Conservation (phyloP, 1,284 basidiomycete species). For the Cryptococcus sp. region DNA sequence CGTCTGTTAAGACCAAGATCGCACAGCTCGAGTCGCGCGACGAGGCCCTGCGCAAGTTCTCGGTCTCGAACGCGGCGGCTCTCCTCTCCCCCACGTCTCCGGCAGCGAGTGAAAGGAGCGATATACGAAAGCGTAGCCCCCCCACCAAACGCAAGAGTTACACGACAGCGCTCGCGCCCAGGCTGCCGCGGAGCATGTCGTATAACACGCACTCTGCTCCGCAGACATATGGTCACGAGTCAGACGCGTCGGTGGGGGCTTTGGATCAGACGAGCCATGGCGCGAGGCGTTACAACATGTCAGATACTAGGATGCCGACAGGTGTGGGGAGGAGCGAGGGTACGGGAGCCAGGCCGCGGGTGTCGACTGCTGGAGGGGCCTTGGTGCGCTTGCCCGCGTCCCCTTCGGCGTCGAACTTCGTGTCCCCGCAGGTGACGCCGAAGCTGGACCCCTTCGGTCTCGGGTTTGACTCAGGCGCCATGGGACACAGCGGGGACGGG, state of each 20-base stretch:
- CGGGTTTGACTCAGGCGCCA: conserved; percentile 7
- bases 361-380: background rate
- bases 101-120: background rate
- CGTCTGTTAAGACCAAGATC: conserved; percentile 36
- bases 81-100: background rate
- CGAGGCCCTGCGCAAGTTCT: conserved; percentile 40
- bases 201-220: background rate
- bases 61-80: conserved; percentile 23
- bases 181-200: conserved; percentile 11
- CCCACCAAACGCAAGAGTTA: conserved; percentile 25
- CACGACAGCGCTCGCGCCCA: conserved; percentile 33
- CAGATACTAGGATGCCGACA: background rate
- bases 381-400: background rate
- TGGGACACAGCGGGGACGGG: background rate
- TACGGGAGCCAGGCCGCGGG: background rate
- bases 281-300: background rate
- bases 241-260: background rate
- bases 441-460: conserved; percentile 15
- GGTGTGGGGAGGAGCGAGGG: background rate
- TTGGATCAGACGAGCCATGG: background rate
- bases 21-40: conserved; percentile 41
- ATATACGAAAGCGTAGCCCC: background rate
- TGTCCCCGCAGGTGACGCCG: background rate
- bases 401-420: background rate
- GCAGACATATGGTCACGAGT: conserved; percentile 10